Evolutionary conservation across 2,329 filamentous ascomycete genomes (phyloP).

Genomic region (Sarocladiaceae sp.): DNA sequence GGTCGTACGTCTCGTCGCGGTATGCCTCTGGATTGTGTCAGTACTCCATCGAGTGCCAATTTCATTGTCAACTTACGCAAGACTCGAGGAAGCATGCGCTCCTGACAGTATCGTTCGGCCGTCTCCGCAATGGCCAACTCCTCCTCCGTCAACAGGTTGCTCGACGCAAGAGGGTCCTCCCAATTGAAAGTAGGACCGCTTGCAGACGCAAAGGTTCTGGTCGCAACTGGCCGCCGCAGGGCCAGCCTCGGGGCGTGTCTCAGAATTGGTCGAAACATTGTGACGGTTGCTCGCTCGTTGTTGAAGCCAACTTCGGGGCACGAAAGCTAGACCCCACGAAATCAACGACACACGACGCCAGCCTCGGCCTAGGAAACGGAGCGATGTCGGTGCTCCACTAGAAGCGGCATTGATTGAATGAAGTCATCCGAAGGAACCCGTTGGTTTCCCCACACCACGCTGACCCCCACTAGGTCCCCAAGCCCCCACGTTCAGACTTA

Average conservation of each 20-base stretch:
- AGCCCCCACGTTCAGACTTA: too few relatives aligned
- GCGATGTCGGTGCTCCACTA: slow-evolving; percentile 9
- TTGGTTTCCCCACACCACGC: not conserved
- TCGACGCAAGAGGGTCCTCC: slow-evolving; percentile 79
- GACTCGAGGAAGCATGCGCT: slow-evolving; percentile 78
- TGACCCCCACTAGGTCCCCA: not conserved
- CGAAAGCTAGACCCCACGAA: not conserved
- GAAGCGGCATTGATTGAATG: not conserved
- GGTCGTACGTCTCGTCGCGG: slow-evolving; percentile 79
- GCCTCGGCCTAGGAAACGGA: slow-evolving; percentile 7
- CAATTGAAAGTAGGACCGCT: slow-evolving; percentile 64
- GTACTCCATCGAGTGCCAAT: too few relatives aligned
- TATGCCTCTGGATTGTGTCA: slow-evolving; percentile 62
- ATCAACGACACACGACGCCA: not conserved
- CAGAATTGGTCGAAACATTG: slow-evolving; percentile 16
- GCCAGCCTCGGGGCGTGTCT: slow-evolving; percentile 14
- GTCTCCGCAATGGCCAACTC: slow-evolving; percentile 87
- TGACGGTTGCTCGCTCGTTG: slow-evolving; percentile 2
- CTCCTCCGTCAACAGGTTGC: slow-evolving; percentile 79
- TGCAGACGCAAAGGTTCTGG: slow-evolving; percentile 31
- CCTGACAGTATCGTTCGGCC: slow-evolving; percentile 90
- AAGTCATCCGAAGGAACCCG: slow-evolving; percentile 2
- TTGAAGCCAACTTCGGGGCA: not conserved
- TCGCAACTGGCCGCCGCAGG: slow-evolving; percentile 12
- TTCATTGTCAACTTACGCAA: slow-evolving; percentile 77